phyloP scores from a whole-genome alignment of 768 basidiomycete species.

The Bullera alba region DNA sequence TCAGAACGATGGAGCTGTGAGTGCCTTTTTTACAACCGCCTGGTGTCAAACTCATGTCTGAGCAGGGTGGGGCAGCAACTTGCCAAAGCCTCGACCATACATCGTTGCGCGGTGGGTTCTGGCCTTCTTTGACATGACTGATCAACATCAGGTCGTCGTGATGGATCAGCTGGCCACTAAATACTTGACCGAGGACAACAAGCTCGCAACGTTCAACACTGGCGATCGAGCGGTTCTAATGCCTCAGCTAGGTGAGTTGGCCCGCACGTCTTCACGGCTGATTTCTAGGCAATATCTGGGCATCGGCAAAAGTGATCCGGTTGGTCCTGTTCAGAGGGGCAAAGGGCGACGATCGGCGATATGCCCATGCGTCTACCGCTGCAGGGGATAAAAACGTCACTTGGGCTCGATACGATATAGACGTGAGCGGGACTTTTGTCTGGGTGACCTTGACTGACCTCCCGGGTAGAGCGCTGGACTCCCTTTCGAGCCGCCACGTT shows the following conservation, averaged over 20 bases:
- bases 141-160: constrained; percentile 28
- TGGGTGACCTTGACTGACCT: not conserved
- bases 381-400: constrained; percentile 12
- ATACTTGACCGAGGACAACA: constrained; percentile 38
- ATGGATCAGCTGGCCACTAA: constrained; percentile 44
- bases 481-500: no score
- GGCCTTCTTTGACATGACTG: not conserved
- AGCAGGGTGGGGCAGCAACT: constrained; percentile 35
- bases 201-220: constrained; percentile 42
- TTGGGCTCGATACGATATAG: constrained; percentile 40
- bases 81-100: constrained; percentile 35
- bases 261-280: not conserved
- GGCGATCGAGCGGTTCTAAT: constrained; percentile 41
- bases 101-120: constrained; percentile 33
- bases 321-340: constrained; percentile 37
- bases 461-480: no score
- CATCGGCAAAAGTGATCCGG: constrained; percentile 32
- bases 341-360: constrained; percentile 29
- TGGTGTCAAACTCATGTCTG: not conserved
- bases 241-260: constrained; percentile 40
- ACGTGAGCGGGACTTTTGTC: constrained; percentile 25
- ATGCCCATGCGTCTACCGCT: constrained; percentile 22
- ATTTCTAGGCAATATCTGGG: constrained; percentile 38
- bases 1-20: constrained; percentile 37
- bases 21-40: not conserved